Evolutionary conservation across 2,329 filamentous ascomycete genomes (phyloP), one percentile per base, ranked within the genome.

Genomic region (Lomentospora prolificans): DNA sequence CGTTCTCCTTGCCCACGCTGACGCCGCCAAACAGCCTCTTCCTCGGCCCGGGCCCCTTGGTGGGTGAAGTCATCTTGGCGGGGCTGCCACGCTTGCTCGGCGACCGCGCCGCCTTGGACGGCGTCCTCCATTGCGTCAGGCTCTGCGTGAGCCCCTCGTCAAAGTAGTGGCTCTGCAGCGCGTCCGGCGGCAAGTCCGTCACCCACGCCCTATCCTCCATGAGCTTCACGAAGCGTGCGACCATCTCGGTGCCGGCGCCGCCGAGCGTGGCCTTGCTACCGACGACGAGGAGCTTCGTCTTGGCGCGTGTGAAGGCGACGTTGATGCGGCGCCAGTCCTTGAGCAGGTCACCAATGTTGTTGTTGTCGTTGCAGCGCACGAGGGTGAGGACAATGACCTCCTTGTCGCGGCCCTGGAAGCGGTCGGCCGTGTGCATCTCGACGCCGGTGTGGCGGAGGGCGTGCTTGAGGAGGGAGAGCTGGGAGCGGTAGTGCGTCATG

Each of bases 361-460:
- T 82, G 1, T 80, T 79, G 22, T 91, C 84, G 64, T 99, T 99
- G 67, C 84, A 92, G 28, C 94, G 82, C 12, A 97, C 94, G 28
- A 95, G 85, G 56, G 84, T 89, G 7, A 99, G 79, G 12, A 99
- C 82, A 0, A 97, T 81, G 2, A 95, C 85, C 65, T 96, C 90
- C 67, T 99, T 99, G 71, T 99, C 94, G 8, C 94, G 82, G 5
- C 94, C 94, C 68, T 99, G 94, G 69, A 96, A 99, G 48, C 92
- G 90, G 70, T 99, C 94, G 3, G 94, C 91, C 0, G 94, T 97
- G 70, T 99, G 90, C 79, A 97, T 90, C 70, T 99, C 94, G 1
- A 99, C 84, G 2, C 81, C 80, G 0, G 75, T 57, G 44, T 72
- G 74, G 30, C 82, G 81, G 31, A 96, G 80, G 9, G 77, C 78